Percentiles rank a stretch among this genome's conserved stretches.
These are phyloP conservation scores for Amaranthus tricolor DNA, from an alignment of 179 eudicot species.

Conservation along the genomic window DNA sequence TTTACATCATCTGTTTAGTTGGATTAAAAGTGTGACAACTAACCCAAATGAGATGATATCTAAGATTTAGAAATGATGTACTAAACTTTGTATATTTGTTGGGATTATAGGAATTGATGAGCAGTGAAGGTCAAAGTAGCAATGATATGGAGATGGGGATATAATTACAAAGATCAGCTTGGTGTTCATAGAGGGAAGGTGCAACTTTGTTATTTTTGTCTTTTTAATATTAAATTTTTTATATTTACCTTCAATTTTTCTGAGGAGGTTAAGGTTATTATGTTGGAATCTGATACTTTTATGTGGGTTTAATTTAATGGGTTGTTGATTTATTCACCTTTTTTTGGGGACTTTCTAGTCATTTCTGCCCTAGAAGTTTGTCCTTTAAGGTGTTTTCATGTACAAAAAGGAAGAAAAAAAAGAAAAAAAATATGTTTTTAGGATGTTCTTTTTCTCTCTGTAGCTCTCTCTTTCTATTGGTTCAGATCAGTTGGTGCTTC, in stretches of 20 bases:
- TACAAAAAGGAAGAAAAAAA: slow-evolving; percentile 23
- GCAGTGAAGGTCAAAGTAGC: slow-evolving; percentile 38
- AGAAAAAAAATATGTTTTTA: slow-evolving; percentile 3
- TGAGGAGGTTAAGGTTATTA: slow-evolving; percentile 35
- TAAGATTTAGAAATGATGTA: background rate
- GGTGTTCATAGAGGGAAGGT: slow-evolving; percentile 31
- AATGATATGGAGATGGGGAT: slow-evolving; percentile 42
- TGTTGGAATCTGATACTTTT: slow-evolving; percentile 31
- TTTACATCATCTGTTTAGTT: background rate
- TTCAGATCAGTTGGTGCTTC: slow-evolving; percentile 23
- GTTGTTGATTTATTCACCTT: slow-evolving; percentile 18
- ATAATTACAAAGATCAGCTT: slow-evolving; percentile 29
- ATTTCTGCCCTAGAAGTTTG: slow-evolving; percentile 21
- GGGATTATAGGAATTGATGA: slow-evolving; percentile 35
- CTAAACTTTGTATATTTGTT: background rate
- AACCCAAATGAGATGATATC: background rate
- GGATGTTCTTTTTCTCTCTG: background rate
- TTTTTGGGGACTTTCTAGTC: slow-evolving; percentile 22
- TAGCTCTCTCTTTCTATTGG: background rate
- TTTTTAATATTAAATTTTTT: background rate
- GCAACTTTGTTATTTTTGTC: slow-evolving; percentile 24
- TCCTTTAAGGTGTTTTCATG: slow-evolving; percentile 28
- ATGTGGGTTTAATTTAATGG: slow-evolving; percentile 21
- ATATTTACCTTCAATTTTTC: slow-evolving; percentile 28
- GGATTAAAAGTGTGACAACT: background rate